phyloP scores from a whole-genome alignment of 805 yeast genomes.

The Yarrowia sp. region DNA sequence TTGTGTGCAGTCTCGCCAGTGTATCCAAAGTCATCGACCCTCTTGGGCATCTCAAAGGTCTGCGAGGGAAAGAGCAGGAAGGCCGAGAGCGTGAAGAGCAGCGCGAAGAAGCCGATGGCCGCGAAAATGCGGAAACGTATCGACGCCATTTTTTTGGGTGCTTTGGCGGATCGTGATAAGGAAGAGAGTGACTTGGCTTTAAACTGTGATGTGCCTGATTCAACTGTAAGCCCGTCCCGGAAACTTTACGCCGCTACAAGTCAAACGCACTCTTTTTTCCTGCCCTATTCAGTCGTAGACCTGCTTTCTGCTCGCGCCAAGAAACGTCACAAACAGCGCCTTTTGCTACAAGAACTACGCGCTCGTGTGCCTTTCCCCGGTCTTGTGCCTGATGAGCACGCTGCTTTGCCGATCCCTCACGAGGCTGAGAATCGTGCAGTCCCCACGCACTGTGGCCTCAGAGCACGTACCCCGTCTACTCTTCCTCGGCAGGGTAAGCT shows the following conservation, averaged over 20 bases:
- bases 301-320: no score
- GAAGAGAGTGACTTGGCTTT: not conserved
- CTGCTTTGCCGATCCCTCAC: not conserved
- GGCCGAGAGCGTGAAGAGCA: not conserved
- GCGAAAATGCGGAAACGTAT: conserved; percentile 13
- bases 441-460: not conserved
- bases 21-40: no score
- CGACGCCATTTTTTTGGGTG: not conserved
- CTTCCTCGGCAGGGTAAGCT: no score
- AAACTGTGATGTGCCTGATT: not conserved
- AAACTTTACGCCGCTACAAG: not conserved
- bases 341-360: no score
- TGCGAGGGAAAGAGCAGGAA: not conserved
- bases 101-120: not conserved
- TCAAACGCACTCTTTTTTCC: no score
- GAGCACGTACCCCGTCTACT: not conserved
- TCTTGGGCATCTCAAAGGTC: not conserved
- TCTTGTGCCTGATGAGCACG: conserved; percentile 3
- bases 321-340: no score
- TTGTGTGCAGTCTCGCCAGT: no score
- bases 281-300: no score
- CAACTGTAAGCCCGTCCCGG: not conserved
- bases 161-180: not conserved
- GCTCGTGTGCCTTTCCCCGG: no score
- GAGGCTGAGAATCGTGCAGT: conserved; percentile 7